Conservation (phyloP, 208 protist genomes). For the Herpetomonas samuelpessoai region DNA sequence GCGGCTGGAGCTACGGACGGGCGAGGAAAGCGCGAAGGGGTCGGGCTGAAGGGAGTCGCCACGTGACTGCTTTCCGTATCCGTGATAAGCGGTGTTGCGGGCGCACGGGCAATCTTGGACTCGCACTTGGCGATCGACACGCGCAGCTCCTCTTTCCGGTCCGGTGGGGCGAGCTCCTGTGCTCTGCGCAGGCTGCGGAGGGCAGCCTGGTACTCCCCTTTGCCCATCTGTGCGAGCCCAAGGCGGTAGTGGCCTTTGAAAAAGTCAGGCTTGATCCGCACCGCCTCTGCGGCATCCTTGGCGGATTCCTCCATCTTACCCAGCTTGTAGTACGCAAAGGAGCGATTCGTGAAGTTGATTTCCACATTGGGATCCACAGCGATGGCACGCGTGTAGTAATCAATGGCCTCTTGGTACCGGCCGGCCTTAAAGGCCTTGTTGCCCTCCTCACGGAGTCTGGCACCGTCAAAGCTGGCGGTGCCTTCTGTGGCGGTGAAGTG, state of each 20-base stretch:
- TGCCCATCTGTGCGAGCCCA: conserved; percentile 35
- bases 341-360: conserved; percentile 70
- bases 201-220: conserved; percentile 27
- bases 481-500: conserved; percentile 15
- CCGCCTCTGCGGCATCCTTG: conserved; percentile 35
- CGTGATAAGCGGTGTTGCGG: conserved; percentile 33
- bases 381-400: conserved; percentile 68
- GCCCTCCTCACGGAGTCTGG: conserved; percentile 53
- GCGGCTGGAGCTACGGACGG: background rate
- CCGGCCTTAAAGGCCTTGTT: conserved; percentile 62
- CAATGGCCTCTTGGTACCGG: conserved; percentile 45
- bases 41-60: background rate
- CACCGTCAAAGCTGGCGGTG: conserved; percentile 17
- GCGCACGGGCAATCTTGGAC: conserved; percentile 48
- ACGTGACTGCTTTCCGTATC: conserved; percentile 19
- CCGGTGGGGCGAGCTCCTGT: conserved; percentile 21
- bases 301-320: conserved; percentile 31
- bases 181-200: conserved; percentile 45
- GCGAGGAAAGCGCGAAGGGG: background rate
- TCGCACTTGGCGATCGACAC: conserved; percentile 57
- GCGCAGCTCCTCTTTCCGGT: conserved; percentile 27
- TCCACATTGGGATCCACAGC: conserved; percentile 43
- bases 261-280: conserved; percentile 41
- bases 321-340: conserved; percentile 62
- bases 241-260: conserved; percentile 68